Conservation (phyloP, 768 basidiomycete genomes). For the Cyclocybe aegerita region DNA sequence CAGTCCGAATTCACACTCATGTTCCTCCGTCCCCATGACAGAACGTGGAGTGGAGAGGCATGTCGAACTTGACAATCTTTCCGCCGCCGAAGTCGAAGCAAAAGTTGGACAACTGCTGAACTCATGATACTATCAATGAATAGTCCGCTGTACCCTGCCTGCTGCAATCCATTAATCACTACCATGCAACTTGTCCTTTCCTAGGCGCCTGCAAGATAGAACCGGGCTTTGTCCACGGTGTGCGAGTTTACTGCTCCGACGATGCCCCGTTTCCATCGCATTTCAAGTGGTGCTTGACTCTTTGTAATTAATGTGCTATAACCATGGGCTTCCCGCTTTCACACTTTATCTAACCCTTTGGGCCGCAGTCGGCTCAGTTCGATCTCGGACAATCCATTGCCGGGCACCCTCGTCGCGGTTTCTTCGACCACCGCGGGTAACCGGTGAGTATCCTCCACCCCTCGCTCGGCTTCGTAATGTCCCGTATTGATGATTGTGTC, state of each 20-base stretch:
- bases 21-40: slow-evolving; percentile 25
- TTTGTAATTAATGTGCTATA: background rate
- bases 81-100: slow-evolving; percentile 67
- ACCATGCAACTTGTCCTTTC: background rate
- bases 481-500: slow-evolving; percentile 17
- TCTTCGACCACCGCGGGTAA: background rate
- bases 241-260: background rate
- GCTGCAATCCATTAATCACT: slow-evolving; percentile 1
- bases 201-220: no score
- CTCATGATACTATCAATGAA: slow-evolving; percentile 29
- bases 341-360: background rate
- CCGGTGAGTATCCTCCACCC: background rate
- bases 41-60: slow-evolving; percentile 82
- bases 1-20: slow-evolving; percentile 5
- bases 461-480: background rate
- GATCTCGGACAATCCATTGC: no score
- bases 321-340: background rate
- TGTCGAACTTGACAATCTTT: slow-evolving; percentile 76
- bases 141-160: background rate
- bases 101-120: slow-evolving; percentile 65
- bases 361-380: no score
- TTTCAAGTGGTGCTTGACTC: no score
- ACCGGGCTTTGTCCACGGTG: background rate
- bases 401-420: no score
- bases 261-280: no score